Base-by-base conservation (phyloP, 345 rosid species). In the Zanthoxylum bungeanum region DNA sequence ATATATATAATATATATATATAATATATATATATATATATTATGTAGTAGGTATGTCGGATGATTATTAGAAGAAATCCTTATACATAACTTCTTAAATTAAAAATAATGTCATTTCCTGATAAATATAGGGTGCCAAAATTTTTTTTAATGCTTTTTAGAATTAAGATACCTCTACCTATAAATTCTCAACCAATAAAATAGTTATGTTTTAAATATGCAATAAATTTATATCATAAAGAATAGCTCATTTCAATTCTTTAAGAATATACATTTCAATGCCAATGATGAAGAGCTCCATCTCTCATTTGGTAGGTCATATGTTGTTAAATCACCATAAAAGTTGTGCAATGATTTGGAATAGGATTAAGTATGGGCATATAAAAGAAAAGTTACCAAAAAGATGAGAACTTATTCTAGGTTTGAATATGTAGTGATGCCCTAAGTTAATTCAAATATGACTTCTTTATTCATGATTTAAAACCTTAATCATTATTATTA, bases 261-360 rank as follows among this genome's bases (percentile, higher is more conserved):
- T 4, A 17, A 57, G 8, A 2, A 30, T 57, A 2, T 3, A 16
- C 3, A 14, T 57, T 30, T 57, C 2, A 16, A 16, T 51, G 55
- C 55, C n/a, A 57, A 14, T 4, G 4, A 9, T 16, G 19, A 24
- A 11, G 59, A 56, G 34, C 19, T 4, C 9, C 30, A 4, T 66
- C 37, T 31, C 27, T 31, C 5, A 31, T 25, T 16, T 8, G 51
- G 62, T 55, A 7, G 71, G 62, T 53, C 62, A 24, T 7, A 14
- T 9, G 71, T 56, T 9, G 71, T 56, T 56, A 27, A 69, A 56
- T 69, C 72, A 27, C 19, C 10, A 37, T 19, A 53, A 17, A 4
- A 17, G 37, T 24, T 25, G 16, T 39, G 27, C 39, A 55, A 68
- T 68, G 62, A 68, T 68, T 68, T 68, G 33, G 31, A 52, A 4